These are phyloP conservation scores for Brassica rapa DNA, from an alignment of 345 rosid species.

Conservation along the genomic window DNA sequence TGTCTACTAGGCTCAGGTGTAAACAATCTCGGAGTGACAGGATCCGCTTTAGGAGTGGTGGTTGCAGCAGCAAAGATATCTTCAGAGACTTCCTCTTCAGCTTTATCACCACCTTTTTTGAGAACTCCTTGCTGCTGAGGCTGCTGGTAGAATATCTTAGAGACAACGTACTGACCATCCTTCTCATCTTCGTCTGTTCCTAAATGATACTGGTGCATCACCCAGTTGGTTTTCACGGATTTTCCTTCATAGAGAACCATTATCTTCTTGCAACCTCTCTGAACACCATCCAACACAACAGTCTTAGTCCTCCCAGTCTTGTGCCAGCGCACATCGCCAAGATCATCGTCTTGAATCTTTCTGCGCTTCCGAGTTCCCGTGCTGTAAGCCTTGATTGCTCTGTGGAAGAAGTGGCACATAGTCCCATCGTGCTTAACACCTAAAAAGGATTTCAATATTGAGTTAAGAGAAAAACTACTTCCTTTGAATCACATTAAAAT, in stretches of 20 bases:
- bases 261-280: constrained; percentile 82
- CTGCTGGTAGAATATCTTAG: constrained; percentile 84
- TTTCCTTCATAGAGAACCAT: constrained; percentile 97
- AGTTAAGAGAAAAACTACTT: constrained; percentile 41
- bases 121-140: constrained; percentile 45
- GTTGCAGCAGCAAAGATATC: constrained; percentile 30
- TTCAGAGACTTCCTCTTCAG: constrained; percentile 52
- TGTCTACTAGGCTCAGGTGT: constrained; percentile 65
- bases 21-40: constrained; percentile 69
- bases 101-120: constrained; percentile 45
- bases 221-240: constrained; percentile 89
- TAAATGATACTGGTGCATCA: constrained; percentile 96
- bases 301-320: constrained; percentile 93
- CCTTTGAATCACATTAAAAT: constrained; percentile 1
- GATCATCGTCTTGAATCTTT: constrained; percentile 78
- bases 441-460: constrained; percentile 34
- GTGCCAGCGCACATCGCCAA: constrained; percentile 94
- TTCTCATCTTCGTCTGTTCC: constrained; percentile 90
- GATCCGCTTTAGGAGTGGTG: constrained; percentile 55
- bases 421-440: constrained; percentile 87
- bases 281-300: constrained; percentile 72
- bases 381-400: constrained; percentile 86
- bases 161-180: constrained; percentile 78
- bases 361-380: constrained; percentile 95
- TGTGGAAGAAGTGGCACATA: constrained; percentile 77